phyloP scores from a whole-genome alignment of 371 early-diverging fungal species.

The Zancudomyces culisetae region DNA sequence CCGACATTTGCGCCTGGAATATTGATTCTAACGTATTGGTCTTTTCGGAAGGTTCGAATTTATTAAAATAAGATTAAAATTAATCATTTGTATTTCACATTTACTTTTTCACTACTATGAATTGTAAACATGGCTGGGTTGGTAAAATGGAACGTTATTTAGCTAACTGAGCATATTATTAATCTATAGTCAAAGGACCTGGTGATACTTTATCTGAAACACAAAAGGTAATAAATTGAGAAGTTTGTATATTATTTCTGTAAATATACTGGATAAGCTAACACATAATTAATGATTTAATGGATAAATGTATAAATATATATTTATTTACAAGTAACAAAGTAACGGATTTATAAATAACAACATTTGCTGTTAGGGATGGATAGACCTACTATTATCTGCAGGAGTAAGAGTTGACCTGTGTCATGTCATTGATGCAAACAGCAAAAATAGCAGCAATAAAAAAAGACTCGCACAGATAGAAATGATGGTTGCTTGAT shows the following conservation, averaged over 20 bases:
- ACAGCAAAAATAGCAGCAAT: slow-evolving; percentile 7
- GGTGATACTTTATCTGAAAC: slow-evolving; percentile 49
- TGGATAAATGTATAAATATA: too few species aligned
- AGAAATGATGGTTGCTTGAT: too few species aligned
- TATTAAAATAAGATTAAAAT: not conserved
- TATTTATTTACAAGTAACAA: too few species aligned
- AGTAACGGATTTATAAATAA: too few species aligned
- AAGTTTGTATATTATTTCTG: too few species aligned
- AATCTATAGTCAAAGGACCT: slow-evolving; percentile 45
- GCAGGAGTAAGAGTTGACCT: slow-evolving; percentile 39
- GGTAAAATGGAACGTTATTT: not conserved
- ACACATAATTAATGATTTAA: too few species aligned
- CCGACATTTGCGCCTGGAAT: slow-evolving; percentile 5
- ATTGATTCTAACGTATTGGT: not conserved
- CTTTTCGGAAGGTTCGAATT: slow-evolving; percentile 3
- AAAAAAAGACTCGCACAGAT: slow-evolving; percentile 4
- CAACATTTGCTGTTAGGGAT: slow-evolving; percentile 25
- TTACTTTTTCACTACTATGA: not conserved
- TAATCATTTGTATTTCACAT: not conserved
- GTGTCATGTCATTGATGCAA: slow-evolving; percentile 28
- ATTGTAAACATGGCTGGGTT: too few species aligned
- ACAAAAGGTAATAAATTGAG: slow-evolving; percentile 31
- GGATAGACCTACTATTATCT: slow-evolving; percentile 41
- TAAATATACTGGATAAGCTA: too few species aligned
- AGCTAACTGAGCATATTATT: not conserved